Conservation (phyloP, 1,284 basidiomycete species). For the Cystobasidium pallidum region DNA sequence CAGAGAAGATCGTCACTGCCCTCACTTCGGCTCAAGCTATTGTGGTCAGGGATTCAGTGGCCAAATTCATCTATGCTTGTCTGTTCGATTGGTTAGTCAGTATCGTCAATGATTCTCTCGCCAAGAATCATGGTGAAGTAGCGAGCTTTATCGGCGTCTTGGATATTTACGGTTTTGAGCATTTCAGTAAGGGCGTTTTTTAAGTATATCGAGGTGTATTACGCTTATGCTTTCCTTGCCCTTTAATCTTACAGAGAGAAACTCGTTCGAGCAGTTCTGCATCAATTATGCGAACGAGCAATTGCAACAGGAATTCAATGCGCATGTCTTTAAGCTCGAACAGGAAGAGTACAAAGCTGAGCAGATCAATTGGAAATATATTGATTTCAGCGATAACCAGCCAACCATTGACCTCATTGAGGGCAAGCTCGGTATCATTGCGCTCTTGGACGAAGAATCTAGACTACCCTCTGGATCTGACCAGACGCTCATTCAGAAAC, state of each 20-base stretch:
- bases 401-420: slow-evolving; percentile 99
- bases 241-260: slow-evolving; percentile 83
- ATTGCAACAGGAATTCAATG: slow-evolving; percentile 96
- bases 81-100: slow-evolving; percentile 98
- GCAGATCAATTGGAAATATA: slow-evolving; percentile 99
- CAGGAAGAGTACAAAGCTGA: slow-evolving; percentile 99
- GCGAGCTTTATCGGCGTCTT: slow-evolving; percentile 99
- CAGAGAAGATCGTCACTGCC: slow-evolving; percentile 90
- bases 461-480: slow-evolving; percentile 93
- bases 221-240: neutral
- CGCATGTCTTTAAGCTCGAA: slow-evolving; percentile 95
- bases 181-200: slow-evolving; percentile 56
- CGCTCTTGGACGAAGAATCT: slow-evolving; percentile 96
- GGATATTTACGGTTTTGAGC: slow-evolving; percentile 65
- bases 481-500: slow-evolving; percentile 88
- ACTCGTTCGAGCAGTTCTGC: slow-evolving; percentile 99
- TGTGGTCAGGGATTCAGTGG: slow-evolving; percentile 94
- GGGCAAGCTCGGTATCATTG: slow-evolving; percentile 91
- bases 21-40: slow-evolving; percentile 86
- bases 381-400: slow-evolving; percentile 98
- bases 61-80: slow-evolving; percentile 98
- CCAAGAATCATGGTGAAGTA: slow-evolving; percentile 86
- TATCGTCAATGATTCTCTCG: slow-evolving; percentile 93
- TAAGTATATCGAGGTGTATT: too few species aligned
- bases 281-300: slow-evolving; percentile 99